phyloP scores from a whole-genome alignment of 2,329 filamentous ascomycete species.

The Colletotrichum sp. region DNA sequence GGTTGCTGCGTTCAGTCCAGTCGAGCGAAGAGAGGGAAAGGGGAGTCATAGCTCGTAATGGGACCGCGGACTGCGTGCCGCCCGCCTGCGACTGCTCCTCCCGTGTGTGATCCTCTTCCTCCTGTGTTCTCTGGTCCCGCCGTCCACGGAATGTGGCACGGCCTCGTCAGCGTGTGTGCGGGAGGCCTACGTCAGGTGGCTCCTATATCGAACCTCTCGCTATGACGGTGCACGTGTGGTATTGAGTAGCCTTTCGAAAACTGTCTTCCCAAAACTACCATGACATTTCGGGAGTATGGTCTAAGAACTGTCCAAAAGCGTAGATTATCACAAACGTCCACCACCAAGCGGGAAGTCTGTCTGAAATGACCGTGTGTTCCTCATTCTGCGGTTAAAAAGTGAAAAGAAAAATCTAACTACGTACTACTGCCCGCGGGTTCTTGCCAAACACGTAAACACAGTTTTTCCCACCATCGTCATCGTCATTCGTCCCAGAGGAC shows the following conservation, averaged over 20 bases:
- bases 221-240: background rate
- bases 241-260: too few relatives aligned
- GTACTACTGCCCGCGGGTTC: background rate
- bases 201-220: background rate
- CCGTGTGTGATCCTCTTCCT: background rate
- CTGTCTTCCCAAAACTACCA: background rate
- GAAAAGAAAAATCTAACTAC: constrained; percentile 5
- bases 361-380: constrained; percentile 15
- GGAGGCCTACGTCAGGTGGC: background rate
- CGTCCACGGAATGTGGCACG: background rate
- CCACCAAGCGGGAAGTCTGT: background rate
- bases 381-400: background rate
- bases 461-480: background rate
- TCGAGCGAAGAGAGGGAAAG: background rate
- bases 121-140: background rate
- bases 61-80: background rate
- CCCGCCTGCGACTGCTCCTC: background rate
- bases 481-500: background rate
- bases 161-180: background rate
- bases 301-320: too few relatives aligned
- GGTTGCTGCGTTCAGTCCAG: background rate
- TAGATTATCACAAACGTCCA: background rate
- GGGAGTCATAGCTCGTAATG: background rate
- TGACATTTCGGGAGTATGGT: background rate
- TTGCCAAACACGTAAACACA: background rate